These are phyloP conservation scores for Zygosaccharomyces pseudobailii DNA, from an alignment of 1,139 yeast species.

Conservation along the genomic window DNA sequence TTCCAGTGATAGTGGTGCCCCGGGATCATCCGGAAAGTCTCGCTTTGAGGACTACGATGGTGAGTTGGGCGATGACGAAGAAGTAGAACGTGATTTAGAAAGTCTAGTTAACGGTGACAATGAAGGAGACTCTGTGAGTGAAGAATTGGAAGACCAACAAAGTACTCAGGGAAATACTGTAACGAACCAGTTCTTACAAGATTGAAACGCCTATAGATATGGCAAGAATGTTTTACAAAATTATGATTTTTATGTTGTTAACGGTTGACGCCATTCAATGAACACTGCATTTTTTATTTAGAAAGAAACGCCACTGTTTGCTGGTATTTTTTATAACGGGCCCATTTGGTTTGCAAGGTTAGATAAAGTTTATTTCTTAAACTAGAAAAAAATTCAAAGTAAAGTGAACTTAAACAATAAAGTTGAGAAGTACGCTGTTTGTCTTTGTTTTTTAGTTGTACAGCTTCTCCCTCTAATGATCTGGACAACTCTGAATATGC, in stretches of 20 bases:
- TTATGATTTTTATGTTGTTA: neutral
- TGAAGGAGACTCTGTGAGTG: neutral
- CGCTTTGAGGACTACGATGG: slow-evolving; percentile 7
- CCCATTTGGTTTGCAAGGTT: neutral
- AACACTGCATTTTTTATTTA: neutral
- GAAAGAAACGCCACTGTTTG: neutral
- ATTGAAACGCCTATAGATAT: neutral
- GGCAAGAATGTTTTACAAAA: neutral
- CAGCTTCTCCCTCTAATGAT: neutral
- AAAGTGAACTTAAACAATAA: neutral
- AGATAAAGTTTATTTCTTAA: neutral
- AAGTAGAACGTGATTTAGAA: slow-evolving; percentile 3
- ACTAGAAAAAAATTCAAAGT: neutral
- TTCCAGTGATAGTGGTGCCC: slow-evolving; percentile 50
- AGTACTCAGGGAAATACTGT: slow-evolving; percentile 18
- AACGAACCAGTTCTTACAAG: slow-evolving; percentile 24
- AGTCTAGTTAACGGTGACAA: slow-evolving; percentile 1
- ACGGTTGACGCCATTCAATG: neutral
- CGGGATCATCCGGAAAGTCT: slow-evolving; percentile 13
- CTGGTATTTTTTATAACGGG: neutral
- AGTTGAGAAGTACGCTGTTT: neutral
- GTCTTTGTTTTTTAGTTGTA: neutral
- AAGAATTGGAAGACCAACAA: slow-evolving; percentile 1
- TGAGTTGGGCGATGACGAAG: slow-evolving; percentile 21
- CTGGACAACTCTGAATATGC: neutral